Conservation (phyloP, 352 stramenopile species). For the Phytophthora chlamydospora region DNA sequence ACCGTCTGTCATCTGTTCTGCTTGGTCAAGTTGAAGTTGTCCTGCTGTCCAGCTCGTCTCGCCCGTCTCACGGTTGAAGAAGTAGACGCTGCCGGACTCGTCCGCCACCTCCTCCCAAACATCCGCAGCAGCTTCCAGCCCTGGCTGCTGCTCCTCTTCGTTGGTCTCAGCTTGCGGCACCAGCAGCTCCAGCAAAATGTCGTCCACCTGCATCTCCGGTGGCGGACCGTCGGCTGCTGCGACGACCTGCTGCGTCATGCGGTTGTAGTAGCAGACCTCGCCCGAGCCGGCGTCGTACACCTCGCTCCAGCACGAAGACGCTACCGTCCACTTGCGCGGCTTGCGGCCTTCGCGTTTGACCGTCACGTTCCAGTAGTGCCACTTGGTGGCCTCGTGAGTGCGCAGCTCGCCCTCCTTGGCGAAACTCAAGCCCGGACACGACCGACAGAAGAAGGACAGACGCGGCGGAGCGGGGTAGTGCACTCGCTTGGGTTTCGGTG, state of each 20-base stretch:
- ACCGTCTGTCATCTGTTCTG: too few species aligned
- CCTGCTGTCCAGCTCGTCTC: slow-evolving; percentile 70
- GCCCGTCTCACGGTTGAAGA: slow-evolving; percentile 62
- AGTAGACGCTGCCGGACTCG: slow-evolving; percentile 72
- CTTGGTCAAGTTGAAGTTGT: too few species aligned
- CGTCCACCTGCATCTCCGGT: slow-evolving; percentile 69
- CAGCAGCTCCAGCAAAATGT: slow-evolving; percentile 74
- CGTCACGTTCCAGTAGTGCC: slow-evolving; percentile 75
- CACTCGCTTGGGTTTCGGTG: slow-evolving; percentile 22
- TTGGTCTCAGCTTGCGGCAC: slow-evolving; percentile 3
- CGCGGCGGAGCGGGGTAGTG: slow-evolving; percentile 51
- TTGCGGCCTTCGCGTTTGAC: slow-evolving; percentile 44
- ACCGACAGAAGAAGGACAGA: slow-evolving; percentile 56
- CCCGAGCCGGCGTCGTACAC: slow-evolving; percentile 70
- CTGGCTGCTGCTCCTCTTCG: background rate
- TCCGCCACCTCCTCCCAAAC: slow-evolving; percentile 78
- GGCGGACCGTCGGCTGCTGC: slow-evolving; percentile 53
- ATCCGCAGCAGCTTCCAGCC: slow-evolving; percentile 12
- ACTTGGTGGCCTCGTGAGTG: slow-evolving; percentile 78
- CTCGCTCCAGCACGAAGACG: slow-evolving; percentile 76
- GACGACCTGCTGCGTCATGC: slow-evolving; percentile 68
- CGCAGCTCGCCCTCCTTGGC: slow-evolving; percentile 57
- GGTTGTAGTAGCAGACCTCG: slow-evolving; percentile 74
- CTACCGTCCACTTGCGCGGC: slow-evolving; percentile 59
- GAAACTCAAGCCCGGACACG: slow-evolving; percentile 74